Base-by-base conservation (phyloP, 2,329 filamentous ascomycete genomes). In the Diaporthe aspalathi region DNA sequence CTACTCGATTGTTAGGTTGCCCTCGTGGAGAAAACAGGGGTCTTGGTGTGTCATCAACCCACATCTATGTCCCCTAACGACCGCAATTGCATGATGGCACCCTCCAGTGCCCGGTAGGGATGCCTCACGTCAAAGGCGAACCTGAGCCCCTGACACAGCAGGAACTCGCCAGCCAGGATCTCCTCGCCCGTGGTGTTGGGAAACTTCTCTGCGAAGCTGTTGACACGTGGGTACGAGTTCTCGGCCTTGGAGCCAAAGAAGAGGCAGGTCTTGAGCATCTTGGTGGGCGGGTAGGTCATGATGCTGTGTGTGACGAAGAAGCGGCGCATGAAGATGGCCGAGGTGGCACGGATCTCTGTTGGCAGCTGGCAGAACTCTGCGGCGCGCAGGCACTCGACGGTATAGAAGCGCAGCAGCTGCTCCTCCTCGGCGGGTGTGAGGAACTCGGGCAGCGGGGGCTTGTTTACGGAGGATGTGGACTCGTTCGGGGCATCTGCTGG, bases 301-400 rank as follows among this genome's bases (percentile, higher is more conserved):
- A 95, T 90, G 50, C 93, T 97, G 83, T 98, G 97, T 78, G 93
- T 95, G 47, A 97, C 88, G 84, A 98, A 99, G 87, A 99, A 98
- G 71, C 96, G 93, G 70, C 94, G 93, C 72, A 99, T 88, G 80
- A 97, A 98, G 78, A 97, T 91, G 73, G 95, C 93, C 4, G 94
- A 94, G 8, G 95, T 97, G 32, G 92, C 91, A 71, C 86, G 84
- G 71, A 87, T 86, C 70, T 86, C 84, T 74, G 85, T 86, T 7
- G 84, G 83, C 52, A 87, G 79, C 43, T 86, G 82, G 76, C 84
- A 86, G 75, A 88, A 88, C 67, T 85, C 83, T 24, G 86, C 87
- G 3, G 88, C 88, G 45, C 87, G 85, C 53, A 90, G 83, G 3
- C 89, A 84, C 77, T 90, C 87, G 65, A 87, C 83, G 5, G 87